phyloP scores from a whole-genome alignment of 495 filamentous ascomycete species.

The Neurospora hispaniola region DNA sequence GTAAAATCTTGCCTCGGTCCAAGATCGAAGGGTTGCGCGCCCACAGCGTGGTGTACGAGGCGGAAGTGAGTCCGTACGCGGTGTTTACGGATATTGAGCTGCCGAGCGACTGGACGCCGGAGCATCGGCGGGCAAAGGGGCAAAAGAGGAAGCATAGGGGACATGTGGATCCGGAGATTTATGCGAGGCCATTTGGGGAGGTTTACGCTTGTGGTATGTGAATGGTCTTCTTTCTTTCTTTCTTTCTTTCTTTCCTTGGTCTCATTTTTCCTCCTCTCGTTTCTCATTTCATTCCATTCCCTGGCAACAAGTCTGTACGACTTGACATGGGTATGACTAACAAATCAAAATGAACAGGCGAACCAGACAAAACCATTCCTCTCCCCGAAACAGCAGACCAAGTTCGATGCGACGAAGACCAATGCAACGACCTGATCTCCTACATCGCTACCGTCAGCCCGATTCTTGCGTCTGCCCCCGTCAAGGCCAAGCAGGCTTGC shows the following conservation, averaged over 20 bases:
- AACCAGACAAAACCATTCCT: conserved; percentile 67
- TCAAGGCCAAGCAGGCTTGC: conserved; percentile 81
- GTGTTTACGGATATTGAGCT: conserved; percentile 85
- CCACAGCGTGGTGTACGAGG: conserved; percentile 79
- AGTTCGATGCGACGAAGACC: conserved; percentile 62
- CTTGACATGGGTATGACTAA: not conserved
- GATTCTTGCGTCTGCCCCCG: conserved; percentile 61
- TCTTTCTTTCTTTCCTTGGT: not conserved
- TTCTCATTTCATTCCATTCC: not conserved
- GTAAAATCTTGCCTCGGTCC: conserved; percentile 56
- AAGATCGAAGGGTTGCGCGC: conserved; percentile 76
- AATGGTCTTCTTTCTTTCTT: not conserved
- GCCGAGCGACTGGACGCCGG: conserved; percentile 45
- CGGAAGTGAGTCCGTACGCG: conserved; percentile 73
- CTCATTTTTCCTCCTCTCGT: not conserved
- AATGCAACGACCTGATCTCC: conserved; percentile 82
- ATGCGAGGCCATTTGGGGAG: conserved; percentile 76
- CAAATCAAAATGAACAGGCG: conserved; percentile 35
- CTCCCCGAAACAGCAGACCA: conserved; percentile 67
- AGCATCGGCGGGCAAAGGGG: conserved; percentile 28
- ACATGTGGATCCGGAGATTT: conserved; percentile 80
- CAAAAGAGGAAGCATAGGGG: conserved; percentile 46
- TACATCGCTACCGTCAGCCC: conserved; percentile 71
- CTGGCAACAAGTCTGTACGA: not conserved
- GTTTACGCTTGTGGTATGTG: conserved; percentile 70